Base-by-base conservation (phyloP, 2,329 filamentous ascomycete species). In the Daldinia sp. region DNA sequence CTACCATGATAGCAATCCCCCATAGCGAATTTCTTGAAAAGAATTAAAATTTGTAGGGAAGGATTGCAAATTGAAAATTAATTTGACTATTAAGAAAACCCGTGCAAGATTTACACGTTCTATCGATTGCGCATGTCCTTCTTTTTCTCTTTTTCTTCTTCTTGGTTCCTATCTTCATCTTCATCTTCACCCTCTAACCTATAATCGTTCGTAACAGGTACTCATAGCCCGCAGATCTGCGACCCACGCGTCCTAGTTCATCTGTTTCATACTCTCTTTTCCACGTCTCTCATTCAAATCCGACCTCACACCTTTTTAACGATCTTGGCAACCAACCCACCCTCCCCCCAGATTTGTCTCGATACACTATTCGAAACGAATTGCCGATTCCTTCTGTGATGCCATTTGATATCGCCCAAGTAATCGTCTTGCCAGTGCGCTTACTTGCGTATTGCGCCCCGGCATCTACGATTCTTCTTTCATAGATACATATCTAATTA, bases 391-490 rank as follows among this genome's bases (percentile, higher is more conserved):
- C 35, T 61, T n/a, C 62, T 69, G 69, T 69, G 63, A 71, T 71
- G 69, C 66, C 47, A 69, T 58, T 67, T 64, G 54, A 45, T 58
- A 56, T 58, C 50, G 48, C n/a, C 56, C 29, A 49, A 64, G 53
- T 34, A 60, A 57, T 34, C 43, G 45, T 57, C 53, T 63, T 59
- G 68, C 68, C 57, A 61, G 58, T 68, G 58, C 69, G 69, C 64
- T 66, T 57, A 58, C 68, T 61, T 62, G 70, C 70, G 69, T 70
- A 68, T 71, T 67, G 64, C 64, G 68, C 66, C 47, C 21, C 53
- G 53, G 56, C 45, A 50, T 52, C 43, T 61, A 39, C 54, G 30
- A 45, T 51, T 50, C 23, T 37, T 41, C 37, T 32, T 17, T 29
- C 34, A 7, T 39, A 17, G 43, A 32, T 25, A 47, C 43, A 58